These are phyloP conservation scores for Actinomucor elegans DNA, from an alignment of 371 early-diverging fungal species.

Conservation along the genomic window DNA sequence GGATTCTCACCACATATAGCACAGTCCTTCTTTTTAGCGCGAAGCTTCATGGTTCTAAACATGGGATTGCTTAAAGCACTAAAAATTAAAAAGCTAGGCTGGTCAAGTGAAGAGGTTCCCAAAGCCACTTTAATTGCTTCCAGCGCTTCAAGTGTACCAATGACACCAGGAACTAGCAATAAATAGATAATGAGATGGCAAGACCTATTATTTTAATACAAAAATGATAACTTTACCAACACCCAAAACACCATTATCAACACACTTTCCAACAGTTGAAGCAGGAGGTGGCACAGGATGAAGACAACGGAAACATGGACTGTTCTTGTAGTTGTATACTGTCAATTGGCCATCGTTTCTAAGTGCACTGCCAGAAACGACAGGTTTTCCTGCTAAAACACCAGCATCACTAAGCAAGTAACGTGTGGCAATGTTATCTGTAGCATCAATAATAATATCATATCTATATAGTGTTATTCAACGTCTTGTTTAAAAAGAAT, in stretches of 20 bases:
- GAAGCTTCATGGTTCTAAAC: slow-evolving; percentile 80
- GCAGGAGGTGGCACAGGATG: slow-evolving; percentile 92
- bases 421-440: slow-evolving; percentile 97
- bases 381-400: slow-evolving; percentile 78
- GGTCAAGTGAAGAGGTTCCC: slow-evolving; percentile 31
- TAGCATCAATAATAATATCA: slow-evolving; percentile 95
- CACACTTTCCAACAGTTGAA: slow-evolving; percentile 88
- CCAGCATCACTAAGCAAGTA: slow-evolving; percentile 97
- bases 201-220: not conserved
- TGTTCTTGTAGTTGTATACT: slow-evolving; percentile 80
- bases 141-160: slow-evolving; percentile 95
- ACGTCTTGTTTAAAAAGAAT: not conserved
- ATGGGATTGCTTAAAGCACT: slow-evolving; percentile 72
- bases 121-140: slow-evolving; percentile 90
- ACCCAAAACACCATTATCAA: slow-evolving; percentile 98
- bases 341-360: slow-evolving; percentile 95
- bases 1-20: slow-evolving; percentile 87
- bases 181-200: not conserved
- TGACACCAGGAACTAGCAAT: slow-evolving; percentile 85
- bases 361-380: slow-evolving; percentile 95
- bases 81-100: slow-evolving; percentile 77
- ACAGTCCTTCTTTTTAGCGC: slow-evolving; percentile 70
- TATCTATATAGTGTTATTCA: slow-evolving; percentile 47
- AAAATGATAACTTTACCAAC: slow-evolving; percentile 50
- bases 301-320: slow-evolving; percentile 98